These are phyloP conservation scores for Populus davidiana DNA, from an alignment of 345 rosid genomes.

Conservation along the genomic window DNA sequence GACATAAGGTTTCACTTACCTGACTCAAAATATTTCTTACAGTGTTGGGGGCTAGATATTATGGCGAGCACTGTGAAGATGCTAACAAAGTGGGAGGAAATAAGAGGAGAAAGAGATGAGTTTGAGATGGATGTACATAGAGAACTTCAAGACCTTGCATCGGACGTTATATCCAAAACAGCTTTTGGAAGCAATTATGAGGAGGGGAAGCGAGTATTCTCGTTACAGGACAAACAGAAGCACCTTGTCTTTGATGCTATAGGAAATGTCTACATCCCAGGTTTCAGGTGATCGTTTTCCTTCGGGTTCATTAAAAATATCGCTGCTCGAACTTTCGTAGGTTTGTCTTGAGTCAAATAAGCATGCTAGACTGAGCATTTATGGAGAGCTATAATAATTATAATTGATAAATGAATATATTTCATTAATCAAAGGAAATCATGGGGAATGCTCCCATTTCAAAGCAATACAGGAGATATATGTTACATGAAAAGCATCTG, in stretches of 20 bases:
- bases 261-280: slow-evolving; percentile 67
- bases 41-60: slow-evolving; percentile 75
- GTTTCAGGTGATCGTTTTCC: slow-evolving; percentile 52
- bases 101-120: slow-evolving; percentile 49
- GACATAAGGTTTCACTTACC: background rate
- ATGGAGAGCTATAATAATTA: too few species aligned
- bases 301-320: background rate
- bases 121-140: slow-evolving; percentile 61
- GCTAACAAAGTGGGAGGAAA: slow-evolving; percentile 66
- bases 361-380: too few species aligned
- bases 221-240: slow-evolving; percentile 67
- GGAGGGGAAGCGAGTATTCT: slow-evolving; percentile 67
- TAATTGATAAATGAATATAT: too few species aligned
- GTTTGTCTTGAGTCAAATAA: too few species aligned
- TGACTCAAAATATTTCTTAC: background rate
- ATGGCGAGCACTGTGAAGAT: slow-evolving; percentile 45
- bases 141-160: slow-evolving; percentile 61
- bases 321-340: too few species aligned
- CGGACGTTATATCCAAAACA: slow-evolving; percentile 72
- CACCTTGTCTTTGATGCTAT: slow-evolving; percentile 50
- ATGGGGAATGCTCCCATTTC: too few species aligned
- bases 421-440: too few species aligned
- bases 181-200: slow-evolving; percentile 83
- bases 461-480: too few species aligned
- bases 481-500: too few species aligned